phyloP scores from a whole-genome alignment of 805 yeast species.

The Candida sonorensis region DNA sequence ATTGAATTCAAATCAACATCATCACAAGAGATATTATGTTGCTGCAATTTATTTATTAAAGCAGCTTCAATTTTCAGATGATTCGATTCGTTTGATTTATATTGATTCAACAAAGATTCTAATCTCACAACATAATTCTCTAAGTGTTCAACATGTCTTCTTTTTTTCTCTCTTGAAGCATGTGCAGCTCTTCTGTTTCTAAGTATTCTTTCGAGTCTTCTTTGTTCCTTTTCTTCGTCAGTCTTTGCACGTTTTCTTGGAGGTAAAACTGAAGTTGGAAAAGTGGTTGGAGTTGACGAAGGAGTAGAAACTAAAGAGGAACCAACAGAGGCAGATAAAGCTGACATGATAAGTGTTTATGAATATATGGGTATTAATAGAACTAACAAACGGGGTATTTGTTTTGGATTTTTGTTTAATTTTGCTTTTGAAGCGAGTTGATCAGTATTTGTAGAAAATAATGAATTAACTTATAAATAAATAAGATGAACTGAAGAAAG shows the following conservation, averaged over 20 bases:
- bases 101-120: slow-evolving; percentile 21
- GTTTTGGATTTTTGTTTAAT: no score
- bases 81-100: slow-evolving; percentile 10
- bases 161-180: slow-evolving; percentile 93
- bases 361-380: no score
- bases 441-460: no score
- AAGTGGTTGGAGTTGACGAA: background rate
- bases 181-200: slow-evolving; percentile 97
- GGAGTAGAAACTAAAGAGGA: no score
- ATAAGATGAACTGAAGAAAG: no score
- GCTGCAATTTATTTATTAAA: no score
- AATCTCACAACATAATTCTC: slow-evolving; percentile 51
- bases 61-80: slow-evolving; percentile 8
- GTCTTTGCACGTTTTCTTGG: slow-evolving; percentile 97
- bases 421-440: no score
- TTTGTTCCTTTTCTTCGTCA: slow-evolving; percentile 93
- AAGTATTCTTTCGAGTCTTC: slow-evolving; percentile 85
- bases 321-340: no score
- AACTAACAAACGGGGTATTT: no score
- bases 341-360: no score
- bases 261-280: slow-evolving; percentile 45
- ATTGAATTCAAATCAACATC: slow-evolving; percentile 11
- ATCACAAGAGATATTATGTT: no score
- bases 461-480: no score
- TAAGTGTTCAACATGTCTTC: slow-evolving; percentile 81